These are phyloP conservation scores for Lenzites betulinus DNA, from an alignment of 768 basidiomycete genomes.

Conservation along the genomic window DNA sequence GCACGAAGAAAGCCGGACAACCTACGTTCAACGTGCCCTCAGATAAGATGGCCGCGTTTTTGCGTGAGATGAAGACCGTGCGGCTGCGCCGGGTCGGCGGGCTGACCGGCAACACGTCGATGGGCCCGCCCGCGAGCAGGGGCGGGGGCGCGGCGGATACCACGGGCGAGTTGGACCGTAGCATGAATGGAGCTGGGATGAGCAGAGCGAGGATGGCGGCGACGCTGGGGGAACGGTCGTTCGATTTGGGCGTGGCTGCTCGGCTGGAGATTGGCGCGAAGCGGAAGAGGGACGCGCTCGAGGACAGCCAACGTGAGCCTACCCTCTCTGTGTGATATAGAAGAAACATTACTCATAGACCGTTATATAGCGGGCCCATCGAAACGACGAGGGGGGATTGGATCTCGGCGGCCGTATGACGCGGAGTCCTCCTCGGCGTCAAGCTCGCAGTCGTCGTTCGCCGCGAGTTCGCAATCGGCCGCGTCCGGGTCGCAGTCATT, in stretches of 20 bases:
- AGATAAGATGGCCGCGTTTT: slow-evolving; percentile 83
- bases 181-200: slow-evolving; percentile 9
- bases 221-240: slow-evolving; percentile 22
- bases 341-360: background rate
- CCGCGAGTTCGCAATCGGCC: slow-evolving; percentile 12
- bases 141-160: background rate
- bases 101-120: slow-evolving; percentile 23
- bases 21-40: slow-evolving; percentile 73
- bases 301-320: slow-evolving; percentile 5
- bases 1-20: slow-evolving; percentile 50
- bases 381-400: slow-evolving; percentile 23
- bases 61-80: slow-evolving; percentile 78
- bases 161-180: slow-evolving; percentile 7
- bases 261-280: slow-evolving; percentile 24
- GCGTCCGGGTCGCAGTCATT: slow-evolving; percentile 5
- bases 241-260: slow-evolving; percentile 20
- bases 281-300: slow-evolving; percentile 22
- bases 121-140: slow-evolving; percentile 18
- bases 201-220: slow-evolving; percentile 19
- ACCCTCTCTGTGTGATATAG: background rate
- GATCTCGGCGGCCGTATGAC: slow-evolving; percentile 8
- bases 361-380: slow-evolving; percentile 7
- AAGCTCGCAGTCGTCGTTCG: slow-evolving; percentile 17
- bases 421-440: slow-evolving; percentile 22
- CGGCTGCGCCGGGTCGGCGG: slow-evolving; percentile 58